These are phyloP conservation scores for Metroxylon sagu DNA, from an alignment of 176 grass and related monocot species.

Conservation along the genomic window DNA sequence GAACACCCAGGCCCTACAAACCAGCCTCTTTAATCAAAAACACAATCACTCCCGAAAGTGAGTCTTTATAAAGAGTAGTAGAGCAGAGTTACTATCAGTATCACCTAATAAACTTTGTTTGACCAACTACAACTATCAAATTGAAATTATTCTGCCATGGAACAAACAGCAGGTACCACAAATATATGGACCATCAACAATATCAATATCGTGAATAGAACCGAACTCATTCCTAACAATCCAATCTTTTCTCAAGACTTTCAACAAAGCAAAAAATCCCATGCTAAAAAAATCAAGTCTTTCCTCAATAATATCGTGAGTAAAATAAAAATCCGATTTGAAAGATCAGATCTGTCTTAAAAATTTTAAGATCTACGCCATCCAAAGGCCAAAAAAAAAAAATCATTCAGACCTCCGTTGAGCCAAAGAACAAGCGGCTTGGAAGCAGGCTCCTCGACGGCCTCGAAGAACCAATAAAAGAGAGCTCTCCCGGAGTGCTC, in stretches of 20 bases:
- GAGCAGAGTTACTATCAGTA: no score
- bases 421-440: conserved; percentile 92
- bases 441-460: conserved; percentile 46
- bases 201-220: no score
- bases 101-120: no score
- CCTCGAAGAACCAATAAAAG: conserved; percentile 99
- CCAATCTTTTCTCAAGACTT: no score
- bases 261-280: no score
- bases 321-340: no score
- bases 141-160: neutral
- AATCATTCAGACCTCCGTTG: conserved; percentile 60
- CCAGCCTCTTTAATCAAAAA: neutral
- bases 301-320: no score
- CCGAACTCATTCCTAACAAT: no score
- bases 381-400: neutral
- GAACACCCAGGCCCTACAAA: conserved; percentile 79
- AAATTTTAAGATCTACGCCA: no score
- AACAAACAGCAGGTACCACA: neutral
- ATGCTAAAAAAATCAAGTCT: no score
- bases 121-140: neutral
- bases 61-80: no score
- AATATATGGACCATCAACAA: neutral
- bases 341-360: no score
- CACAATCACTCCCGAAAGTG: neutral
- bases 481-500: conserved; percentile 59